Evolutionary conservation across 2,329 filamentous ascomycete genomes (phyloP).

Genomic region (Helicocarpus griseus): DNA sequence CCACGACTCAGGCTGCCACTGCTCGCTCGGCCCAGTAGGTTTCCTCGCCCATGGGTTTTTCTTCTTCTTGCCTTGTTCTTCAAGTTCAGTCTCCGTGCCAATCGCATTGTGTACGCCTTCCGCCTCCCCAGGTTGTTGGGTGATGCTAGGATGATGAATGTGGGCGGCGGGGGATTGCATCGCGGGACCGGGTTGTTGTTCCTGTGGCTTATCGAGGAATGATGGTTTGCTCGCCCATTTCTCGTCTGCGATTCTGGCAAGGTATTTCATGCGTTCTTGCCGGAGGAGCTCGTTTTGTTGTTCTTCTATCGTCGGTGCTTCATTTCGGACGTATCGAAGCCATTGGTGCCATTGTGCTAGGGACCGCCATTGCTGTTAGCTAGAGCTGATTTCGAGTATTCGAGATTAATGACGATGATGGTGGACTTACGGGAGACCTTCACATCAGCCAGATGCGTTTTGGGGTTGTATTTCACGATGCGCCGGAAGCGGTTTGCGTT

Average conservation of each 20-base stretch:
- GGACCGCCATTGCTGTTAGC: not conserved
- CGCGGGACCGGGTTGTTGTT: slow-evolving; percentile 37
- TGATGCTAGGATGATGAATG: slow-evolving; percentile 13
- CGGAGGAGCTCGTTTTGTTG: slow-evolving; percentile 48
- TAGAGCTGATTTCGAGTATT: too few species aligned
- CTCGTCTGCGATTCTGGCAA: slow-evolving; percentile 51
- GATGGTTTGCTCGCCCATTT: slow-evolving; percentile 52
- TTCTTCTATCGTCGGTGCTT: slow-evolving; percentile 48
- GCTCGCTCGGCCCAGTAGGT: slow-evolving; percentile 49
- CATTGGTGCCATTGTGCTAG: slow-evolving; percentile 59
- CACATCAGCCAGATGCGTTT: slow-evolving; percentile 49
- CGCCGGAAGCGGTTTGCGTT: slow-evolving; percentile 46
- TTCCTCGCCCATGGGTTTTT: slow-evolving; percentile 50
- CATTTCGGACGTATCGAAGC: slow-evolving; percentile 51
- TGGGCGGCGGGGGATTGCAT: slow-evolving; percentile 31
- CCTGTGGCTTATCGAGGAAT: slow-evolving; percentile 47
- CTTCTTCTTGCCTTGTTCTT: slow-evolving; percentile 13
- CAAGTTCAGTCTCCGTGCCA: slow-evolving; percentile 22
- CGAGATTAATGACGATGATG: not conserved
- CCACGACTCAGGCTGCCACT: slow-evolving; percentile 61
- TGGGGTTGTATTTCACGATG: slow-evolving; percentile 47
- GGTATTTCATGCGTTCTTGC: slow-evolving; percentile 48
- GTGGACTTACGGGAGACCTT: slow-evolving; percentile 45
- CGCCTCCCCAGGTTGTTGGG: slow-evolving; percentile 21
- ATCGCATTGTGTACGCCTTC: slow-evolving; percentile 24